Conservation (phyloP, 495 filamentous ascomycete genomes). For the Amphirosellinia nigrospora region DNA sequence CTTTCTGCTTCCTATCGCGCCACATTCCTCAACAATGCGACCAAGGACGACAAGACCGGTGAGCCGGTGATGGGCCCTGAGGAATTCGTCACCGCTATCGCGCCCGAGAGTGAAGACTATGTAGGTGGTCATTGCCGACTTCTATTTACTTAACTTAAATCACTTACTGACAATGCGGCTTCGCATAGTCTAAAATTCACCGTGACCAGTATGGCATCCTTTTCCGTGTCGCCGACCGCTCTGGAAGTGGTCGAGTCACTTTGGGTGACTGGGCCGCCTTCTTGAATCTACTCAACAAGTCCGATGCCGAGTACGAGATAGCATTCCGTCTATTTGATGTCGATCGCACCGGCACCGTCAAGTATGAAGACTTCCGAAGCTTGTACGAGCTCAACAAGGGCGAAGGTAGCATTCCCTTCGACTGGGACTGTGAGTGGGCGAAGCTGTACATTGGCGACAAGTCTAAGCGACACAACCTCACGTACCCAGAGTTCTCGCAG, state of each 20-base stretch:
- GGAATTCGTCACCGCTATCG: constrained; percentile 89
- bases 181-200: constrained; percentile 88
- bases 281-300: constrained; percentile 89
- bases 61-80: constrained; percentile 81
- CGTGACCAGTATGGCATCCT: constrained; percentile 93
- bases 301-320: constrained; percentile 98
- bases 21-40: constrained; percentile 78
- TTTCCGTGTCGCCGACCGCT: constrained; percentile 86
- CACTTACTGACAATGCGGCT: neutral
- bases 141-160: neutral
- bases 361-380: constrained; percentile 82
- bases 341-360: constrained; percentile 79
- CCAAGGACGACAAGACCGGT: constrained; percentile 73
- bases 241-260: constrained; percentile 70
- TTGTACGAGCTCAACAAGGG: constrained; percentile 86
- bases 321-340: constrained; percentile 95
- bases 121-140: constrained; percentile 58
- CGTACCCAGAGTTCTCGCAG: constrained; percentile 96
- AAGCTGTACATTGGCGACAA: constrained; percentile 87
- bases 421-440: constrained; percentile 98
- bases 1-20: constrained; percentile 72
- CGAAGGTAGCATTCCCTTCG: constrained; percentile 81
- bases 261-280: constrained; percentile 90
- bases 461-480: constrained; percentile 83
- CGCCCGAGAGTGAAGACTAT: constrained; percentile 86